Conservation (phyloP, 2,329 filamentous ascomycete genomes). For the Cladophialophora psammophila region DNA sequence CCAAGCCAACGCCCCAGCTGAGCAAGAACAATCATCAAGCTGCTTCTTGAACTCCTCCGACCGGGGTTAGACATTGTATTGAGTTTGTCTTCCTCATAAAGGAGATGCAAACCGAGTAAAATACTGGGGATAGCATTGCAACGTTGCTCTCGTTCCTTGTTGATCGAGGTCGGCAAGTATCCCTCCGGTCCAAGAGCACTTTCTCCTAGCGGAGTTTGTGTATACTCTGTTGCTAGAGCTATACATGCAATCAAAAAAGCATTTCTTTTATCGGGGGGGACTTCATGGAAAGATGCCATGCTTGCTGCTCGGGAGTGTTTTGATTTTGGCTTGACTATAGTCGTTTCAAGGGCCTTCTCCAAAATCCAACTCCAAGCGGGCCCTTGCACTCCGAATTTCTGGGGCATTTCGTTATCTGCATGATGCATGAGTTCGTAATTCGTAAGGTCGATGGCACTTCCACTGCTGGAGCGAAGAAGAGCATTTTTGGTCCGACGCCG, state of each 20-base stretch:
- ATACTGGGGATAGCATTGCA: constrained; percentile 72
- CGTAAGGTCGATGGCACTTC: constrained; percentile 42
- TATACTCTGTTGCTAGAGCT: constrained; percentile 69
- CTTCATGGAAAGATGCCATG: constrained; percentile 43
- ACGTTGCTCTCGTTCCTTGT: constrained; percentile 63
- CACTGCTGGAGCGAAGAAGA: constrained; percentile 59
- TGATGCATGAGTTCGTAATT: constrained; percentile 58
- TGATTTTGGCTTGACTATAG: constrained; percentile 18
- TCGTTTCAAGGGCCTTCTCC: constrained; percentile 1
- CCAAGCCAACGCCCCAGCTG: constrained; percentile 84
- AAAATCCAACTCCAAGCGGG: constrained; percentile 74
- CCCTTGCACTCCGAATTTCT: constrained; percentile 61
- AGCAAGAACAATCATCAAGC: constrained; percentile 75
- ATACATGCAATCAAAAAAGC: constrained; percentile 58
- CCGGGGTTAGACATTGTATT: constrained; percentile 64
- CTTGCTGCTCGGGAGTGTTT: constrained; percentile 59
- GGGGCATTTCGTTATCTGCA: constrained; percentile 53
- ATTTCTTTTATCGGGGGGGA: constrained; percentile 27
- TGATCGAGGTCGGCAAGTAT: constrained; percentile 69
- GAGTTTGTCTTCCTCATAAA: constrained; percentile 90
- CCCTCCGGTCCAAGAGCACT: constrained; percentile 63
- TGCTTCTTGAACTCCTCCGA: constrained; percentile 53
- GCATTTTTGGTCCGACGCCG: constrained; percentile 52
- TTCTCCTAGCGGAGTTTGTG: constrained; percentile 66
- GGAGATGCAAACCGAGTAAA: constrained; percentile 77